Percentiles rank a stretch among this genome's conserved stretches.
Evolutionary conservation across 495 filamentous ascomycete genomes (phyloP).

Genomic region (Penicillium parvum): DNA sequence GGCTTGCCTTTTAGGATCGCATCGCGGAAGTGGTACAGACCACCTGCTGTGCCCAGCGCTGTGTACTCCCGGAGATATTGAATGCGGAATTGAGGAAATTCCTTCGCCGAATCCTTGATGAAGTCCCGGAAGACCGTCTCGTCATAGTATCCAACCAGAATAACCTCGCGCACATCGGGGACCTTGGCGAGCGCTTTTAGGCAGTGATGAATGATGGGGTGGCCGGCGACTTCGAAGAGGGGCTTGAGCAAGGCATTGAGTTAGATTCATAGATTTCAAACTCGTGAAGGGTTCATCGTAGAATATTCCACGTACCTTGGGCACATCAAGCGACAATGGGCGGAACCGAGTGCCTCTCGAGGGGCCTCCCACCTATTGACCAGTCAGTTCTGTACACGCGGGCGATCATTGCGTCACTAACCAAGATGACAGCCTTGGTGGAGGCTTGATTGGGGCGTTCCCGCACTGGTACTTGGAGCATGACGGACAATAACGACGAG

Average conservation of each 20-base stretch:
- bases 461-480: conserved; percentile 48
- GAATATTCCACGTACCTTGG: conserved; percentile 83
- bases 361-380: conserved; percentile 77
- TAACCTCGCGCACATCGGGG: conserved; percentile 88
- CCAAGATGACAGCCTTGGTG: conserved; percentile 70
- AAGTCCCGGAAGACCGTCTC: conserved; percentile 95
- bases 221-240: conserved; percentile 96
- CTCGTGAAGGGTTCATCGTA: too few species aligned
- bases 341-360: conserved; percentile 95
- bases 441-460: conserved; percentile 46
- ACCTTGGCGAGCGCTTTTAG: conserved; percentile 89
- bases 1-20: conserved; percentile 94
- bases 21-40: conserved; percentile 99
- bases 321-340: conserved; percentile 92
- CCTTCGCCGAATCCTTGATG: conserved; percentile 81
- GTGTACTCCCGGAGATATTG: conserved; percentile 98
- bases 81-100: conserved; percentile 86
- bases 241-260: conserved; percentile 55
- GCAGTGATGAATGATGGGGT: conserved; percentile 97
- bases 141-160: conserved; percentile 98
- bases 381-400: conserved; percentile 15
- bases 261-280: too few species aligned
- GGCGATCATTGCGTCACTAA: conserved; percentile 30
- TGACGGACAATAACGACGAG: too few species aligned
- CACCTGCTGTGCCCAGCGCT: conserved; percentile 90